These are phyloP conservation scores for Endogone sp. DNA, from an alignment of 192 early-diverging fungal genomes.

Conservation along the genomic window DNA sequence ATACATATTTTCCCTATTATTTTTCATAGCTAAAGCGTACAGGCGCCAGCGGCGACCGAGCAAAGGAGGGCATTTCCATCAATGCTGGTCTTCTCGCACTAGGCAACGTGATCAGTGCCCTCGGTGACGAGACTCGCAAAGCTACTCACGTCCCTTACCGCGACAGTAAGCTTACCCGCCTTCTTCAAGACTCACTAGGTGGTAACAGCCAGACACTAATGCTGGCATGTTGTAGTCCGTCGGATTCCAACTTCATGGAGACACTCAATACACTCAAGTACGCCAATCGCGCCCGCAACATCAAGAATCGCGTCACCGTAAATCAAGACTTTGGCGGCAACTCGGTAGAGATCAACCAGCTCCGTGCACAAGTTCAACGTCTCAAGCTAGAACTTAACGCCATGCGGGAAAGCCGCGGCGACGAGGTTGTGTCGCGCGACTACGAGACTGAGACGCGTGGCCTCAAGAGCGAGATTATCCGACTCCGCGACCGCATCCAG, in stretches of 20 bases:
- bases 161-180: slow-evolving; percentile 95
- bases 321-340: slow-evolving; percentile 49
- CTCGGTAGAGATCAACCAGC: slow-evolving; percentile 47
- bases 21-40: neutral
- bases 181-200: slow-evolving; percentile 96
- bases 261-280: slow-evolving; percentile 96
- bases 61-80: slow-evolving; percentile 95
- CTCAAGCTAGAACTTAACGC: slow-evolving; percentile 48
- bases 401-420: slow-evolving; percentile 31
- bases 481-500: slow-evolving; percentile 44
- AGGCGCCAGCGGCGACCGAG: slow-evolving; percentile 69
- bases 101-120: slow-evolving; percentile 95
- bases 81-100: slow-evolving; percentile 95
- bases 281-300: slow-evolving; percentile 94
- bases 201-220: slow-evolving; percentile 94
- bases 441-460: slow-evolving; percentile 38
- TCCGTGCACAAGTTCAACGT: slow-evolving; percentile 45
- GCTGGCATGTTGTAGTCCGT: slow-evolving; percentile 89
- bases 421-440: slow-evolving; percentile 21
- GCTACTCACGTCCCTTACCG: slow-evolving; percentile 89
- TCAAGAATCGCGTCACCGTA: slow-evolving; percentile 62
- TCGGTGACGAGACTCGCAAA: slow-evolving; percentile 71
- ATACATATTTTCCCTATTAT: neutral
- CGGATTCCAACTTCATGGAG: slow-evolving; percentile 82
- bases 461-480: slow-evolving; percentile 34